A percentile compares a stretch with the other conserved stretches of the same genome.
Evolutionary conservation across 1,284 basidiomycete species (phyloP).

Genomic region (Irpex sp.): DNA sequence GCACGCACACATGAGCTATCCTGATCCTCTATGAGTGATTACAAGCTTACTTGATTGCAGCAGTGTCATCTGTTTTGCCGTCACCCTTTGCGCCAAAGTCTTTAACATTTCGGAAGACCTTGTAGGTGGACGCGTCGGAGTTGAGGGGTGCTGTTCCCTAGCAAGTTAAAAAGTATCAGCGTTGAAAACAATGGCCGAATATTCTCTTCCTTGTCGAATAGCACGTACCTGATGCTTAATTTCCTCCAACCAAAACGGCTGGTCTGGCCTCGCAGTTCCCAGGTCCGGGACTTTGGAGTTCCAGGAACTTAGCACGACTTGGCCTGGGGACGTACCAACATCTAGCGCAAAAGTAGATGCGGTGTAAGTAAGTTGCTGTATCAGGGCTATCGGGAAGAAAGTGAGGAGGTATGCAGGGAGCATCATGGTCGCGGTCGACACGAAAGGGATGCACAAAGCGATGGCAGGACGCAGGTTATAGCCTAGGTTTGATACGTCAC

Average conservation of each 20-base stretch:
- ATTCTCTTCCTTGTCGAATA: too few species aligned
- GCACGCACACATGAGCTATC: too few species aligned
- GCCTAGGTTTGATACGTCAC: too few species aligned
- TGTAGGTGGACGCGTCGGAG: slow-evolving; percentile 49
- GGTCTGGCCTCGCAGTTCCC: slow-evolving; percentile 51
- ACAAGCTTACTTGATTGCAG: slow-evolving; percentile 56
- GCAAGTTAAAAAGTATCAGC: not conserved
- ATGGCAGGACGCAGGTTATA: too few species aligned
- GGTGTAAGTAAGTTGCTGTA: not conserved
- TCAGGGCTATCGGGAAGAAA: not conserved
- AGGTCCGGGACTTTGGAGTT: slow-evolving; percentile 39
- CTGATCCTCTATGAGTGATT: too few species aligned
- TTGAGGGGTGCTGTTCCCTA: slow-evolving; percentile 54
- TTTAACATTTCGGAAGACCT: slow-evolving; percentile 74
- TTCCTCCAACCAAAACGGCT: slow-evolving; percentile 68
- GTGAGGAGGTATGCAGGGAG: too few species aligned
- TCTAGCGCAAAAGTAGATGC: not conserved
- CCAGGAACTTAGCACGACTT: slow-evolving; percentile 34
- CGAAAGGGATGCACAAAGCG: too few species aligned
- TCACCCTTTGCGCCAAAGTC: slow-evolving; percentile 65
- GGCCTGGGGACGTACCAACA: not conserved
- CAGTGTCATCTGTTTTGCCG: slow-evolving; percentile 67
- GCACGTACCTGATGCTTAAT: slow-evolving; percentile 53
- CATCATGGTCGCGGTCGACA: too few species aligned
- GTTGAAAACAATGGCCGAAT: too few species aligned